Percentiles rank a stretch among this genome's conserved stretches.
Conservation (phyloP, 768 basidiomycete genomes). For the Termitomyces sp. region DNA sequence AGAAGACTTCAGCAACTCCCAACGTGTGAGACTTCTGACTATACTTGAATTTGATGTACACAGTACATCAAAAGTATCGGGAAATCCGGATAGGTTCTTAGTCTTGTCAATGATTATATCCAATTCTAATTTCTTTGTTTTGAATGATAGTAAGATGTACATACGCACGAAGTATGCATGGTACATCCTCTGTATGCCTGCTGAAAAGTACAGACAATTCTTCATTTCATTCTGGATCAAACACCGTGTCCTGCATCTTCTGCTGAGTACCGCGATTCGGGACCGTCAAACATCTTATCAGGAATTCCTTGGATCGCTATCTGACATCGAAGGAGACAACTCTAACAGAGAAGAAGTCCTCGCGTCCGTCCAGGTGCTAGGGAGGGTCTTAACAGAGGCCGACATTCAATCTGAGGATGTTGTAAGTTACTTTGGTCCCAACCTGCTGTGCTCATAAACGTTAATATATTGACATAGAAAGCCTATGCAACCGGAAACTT, state of each 20-base stretch:
- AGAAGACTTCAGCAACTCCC: constrained; percentile 19
- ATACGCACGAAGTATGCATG: constrained; percentile 58
- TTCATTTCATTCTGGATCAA: constrained; percentile 44
- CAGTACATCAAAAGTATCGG: constrained; percentile 22
- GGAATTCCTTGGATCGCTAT: constrained; percentile 33
- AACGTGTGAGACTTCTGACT: constrained; percentile 31
- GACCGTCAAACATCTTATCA: constrained; percentile 31
- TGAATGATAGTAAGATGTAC: constrained; percentile 49
- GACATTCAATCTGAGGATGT: constrained; percentile 43
- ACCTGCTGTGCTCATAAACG: background rate
- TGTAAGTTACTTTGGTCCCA: constrained; percentile 27
- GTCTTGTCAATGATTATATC: background rate
- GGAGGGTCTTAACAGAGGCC: constrained; percentile 33
- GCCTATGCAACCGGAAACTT: constrained; percentile 37
- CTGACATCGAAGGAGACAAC: constrained; percentile 13
- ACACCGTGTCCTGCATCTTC: constrained; percentile 46
- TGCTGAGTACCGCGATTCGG: constrained; percentile 32
- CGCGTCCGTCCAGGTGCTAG: constrained; percentile 31
- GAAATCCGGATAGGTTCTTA: constrained; percentile 42
- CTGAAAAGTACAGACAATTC: constrained; percentile 36
- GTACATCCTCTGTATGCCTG: constrained; percentile 61
- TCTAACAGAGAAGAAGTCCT: constrained; percentile 18
- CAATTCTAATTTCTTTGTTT: constrained; percentile 10
- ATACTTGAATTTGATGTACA: constrained; percentile 49
- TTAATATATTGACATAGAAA: constrained; percentile 23